Percentiles rank a stretch among this genome's conserved stretches.
phyloP scores from a whole-genome alignment of 768 basidiomycete species.

The Phaeolepiota aurea region DNA sequence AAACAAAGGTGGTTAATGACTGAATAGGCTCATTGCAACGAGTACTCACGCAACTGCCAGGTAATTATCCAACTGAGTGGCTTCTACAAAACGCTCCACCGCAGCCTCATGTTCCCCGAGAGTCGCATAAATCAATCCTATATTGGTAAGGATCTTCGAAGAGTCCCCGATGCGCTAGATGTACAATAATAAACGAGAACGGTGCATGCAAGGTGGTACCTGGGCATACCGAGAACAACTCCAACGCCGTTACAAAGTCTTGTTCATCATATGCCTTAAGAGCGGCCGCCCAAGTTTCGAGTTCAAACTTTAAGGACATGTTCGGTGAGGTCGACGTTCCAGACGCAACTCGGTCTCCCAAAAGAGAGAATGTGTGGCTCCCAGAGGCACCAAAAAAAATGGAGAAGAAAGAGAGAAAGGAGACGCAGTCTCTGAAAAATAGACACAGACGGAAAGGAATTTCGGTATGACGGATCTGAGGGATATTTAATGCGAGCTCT shows the following conservation, averaged over 20 bases:
- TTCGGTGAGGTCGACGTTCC: conserved; percentile 23
- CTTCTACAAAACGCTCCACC: conserved; percentile 72
- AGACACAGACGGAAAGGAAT: conserved; percentile 17
- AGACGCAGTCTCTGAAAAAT: conserved; percentile 38
- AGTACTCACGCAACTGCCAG: conserved; percentile 77
- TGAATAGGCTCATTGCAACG: no score
- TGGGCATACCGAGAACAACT: conserved; percentile 61
- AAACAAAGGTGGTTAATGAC: no score
- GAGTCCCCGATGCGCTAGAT: conserved; percentile 69
- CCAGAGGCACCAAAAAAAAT: conserved; percentile 16
- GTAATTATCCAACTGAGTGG: conserved; percentile 73
- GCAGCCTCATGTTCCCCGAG: conserved; percentile 83
- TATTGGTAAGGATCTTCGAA: conserved; percentile 87
- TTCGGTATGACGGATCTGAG: conserved; percentile 13
- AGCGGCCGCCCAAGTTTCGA: conserved; percentile 84
- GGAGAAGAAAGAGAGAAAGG: conserved; percentile 14
- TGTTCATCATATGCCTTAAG: conserved; percentile 83
- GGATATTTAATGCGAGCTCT: conserved; percentile 7
- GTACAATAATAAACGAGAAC: not conserved
- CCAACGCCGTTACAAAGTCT: conserved; percentile 69
- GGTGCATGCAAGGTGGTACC: not conserved
- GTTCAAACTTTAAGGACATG: conserved; percentile 66
- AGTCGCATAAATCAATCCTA: conserved; percentile 90
- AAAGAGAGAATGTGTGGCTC: conserved; percentile 7
- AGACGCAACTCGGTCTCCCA: conserved; percentile 19